Evolutionary conservation across 176 grass and related monocot genomes (phyloP), one percentile per base, ranked within the genome.

Genomic region (Rhynchospora tenuis): DNA sequence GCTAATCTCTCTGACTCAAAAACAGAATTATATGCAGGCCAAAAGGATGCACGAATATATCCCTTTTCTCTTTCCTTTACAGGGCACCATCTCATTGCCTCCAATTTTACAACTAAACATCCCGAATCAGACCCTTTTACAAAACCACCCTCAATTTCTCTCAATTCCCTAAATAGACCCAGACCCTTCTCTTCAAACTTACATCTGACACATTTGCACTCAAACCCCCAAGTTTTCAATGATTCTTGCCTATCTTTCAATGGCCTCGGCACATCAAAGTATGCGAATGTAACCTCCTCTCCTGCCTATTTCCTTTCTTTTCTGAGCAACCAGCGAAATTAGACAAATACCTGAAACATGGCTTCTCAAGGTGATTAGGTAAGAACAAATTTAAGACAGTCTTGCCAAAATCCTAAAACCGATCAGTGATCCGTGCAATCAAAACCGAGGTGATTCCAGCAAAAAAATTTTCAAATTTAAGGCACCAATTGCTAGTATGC

Each of bases 11-110:
- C 89, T 3, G 89, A 94, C 42, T 78, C 87, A 38, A 88, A 93
- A 86, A 98, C 20, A 9, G 50, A 4, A 1, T 64, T 79, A 31
- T 93, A 93, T 23, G 87, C 79, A 1, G 59, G 79, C 92, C 95
- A 94, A 85, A 98, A 90, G 2, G 95, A 98, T 0, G 95, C 92
- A 0, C 92, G 87, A 84, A 94, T 60, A 81, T 88, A 98, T 0
- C 87, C 90, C 75, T 90, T 94, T 61, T 87, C 81, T 83, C 74
- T 94, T n/a, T 92, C 89, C 87, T 93, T 98, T 59, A 83, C 66
- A 71, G 72, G 60, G 64, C 81, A 90, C 61, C 63, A 90, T 42
- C 86, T 93, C 92, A 93, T 94, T 31, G 75, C 85, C 22, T 98
- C 95, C 61, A 94, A 65, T 58, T 81, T 64, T 81, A 87, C 78